Percentiles rank a stretch among this genome's conserved stretches.
Conservation (phyloP, 768 basidiomycete genomes). For the Tricholomella constricta region DNA sequence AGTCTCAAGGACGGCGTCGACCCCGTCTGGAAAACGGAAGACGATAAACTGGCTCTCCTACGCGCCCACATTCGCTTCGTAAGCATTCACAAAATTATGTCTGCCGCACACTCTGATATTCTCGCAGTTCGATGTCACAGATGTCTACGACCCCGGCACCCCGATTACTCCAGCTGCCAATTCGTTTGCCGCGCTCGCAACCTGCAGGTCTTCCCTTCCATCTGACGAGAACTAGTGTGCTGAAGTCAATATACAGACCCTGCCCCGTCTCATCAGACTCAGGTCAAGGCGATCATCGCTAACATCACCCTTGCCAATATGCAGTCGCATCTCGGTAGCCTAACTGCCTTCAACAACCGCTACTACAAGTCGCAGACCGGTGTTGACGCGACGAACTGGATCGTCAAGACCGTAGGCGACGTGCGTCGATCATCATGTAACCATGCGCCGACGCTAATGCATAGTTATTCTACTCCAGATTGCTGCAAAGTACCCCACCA, state of each 20-base stretch:
- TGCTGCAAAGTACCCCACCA: not conserved
- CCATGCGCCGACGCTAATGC: not conserved
- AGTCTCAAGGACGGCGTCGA: slow-evolving; percentile 29
- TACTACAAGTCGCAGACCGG: slow-evolving; percentile 42
- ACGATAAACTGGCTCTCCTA: slow-evolving; percentile 31
- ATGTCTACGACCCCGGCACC: slow-evolving; percentile 28
- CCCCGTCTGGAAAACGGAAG: slow-evolving; percentile 34
- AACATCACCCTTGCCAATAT: slow-evolving; percentile 34
- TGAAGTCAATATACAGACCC: slow-evolving; percentile 1
- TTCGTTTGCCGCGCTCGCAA: slow-evolving; percentile 8
- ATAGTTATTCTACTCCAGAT: not conserved
- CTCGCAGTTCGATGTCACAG: slow-evolving; percentile 34
- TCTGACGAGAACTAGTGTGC: not conserved
- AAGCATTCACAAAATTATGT: slow-evolving; percentile 7
- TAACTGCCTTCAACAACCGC: slow-evolving; percentile 44
- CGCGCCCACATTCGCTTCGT: slow-evolving; percentile 25
- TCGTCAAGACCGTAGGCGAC: slow-evolving; percentile 30
- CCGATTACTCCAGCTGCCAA: slow-evolving; percentile 2
- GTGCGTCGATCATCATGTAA: slow-evolving; percentile 20
- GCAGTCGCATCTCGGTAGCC: slow-evolving; percentile 32
- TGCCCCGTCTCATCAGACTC: slow-evolving; percentile 17
- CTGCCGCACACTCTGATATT: not conserved
- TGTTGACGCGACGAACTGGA: slow-evolving; percentile 38
- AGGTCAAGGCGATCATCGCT: slow-evolving; percentile 26
- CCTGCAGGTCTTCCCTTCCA: slow-evolving; percentile 3